Conservation (phyloP, 2,329 filamentous ascomycete species). For the Claviceps africana region DNA sequence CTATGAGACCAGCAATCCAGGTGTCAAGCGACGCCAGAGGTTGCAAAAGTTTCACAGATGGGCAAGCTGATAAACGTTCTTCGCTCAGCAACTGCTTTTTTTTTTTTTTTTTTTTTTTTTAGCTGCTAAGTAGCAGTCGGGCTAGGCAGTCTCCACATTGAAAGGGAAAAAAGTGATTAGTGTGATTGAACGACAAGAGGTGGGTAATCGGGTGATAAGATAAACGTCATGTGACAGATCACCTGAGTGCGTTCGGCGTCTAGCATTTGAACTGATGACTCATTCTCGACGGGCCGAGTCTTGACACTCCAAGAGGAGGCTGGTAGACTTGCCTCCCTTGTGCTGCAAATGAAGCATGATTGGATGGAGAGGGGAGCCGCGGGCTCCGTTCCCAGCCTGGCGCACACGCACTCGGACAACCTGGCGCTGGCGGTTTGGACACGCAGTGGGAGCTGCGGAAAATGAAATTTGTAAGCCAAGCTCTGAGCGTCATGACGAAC, state of each 20-base stretch:
- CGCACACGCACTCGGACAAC: background rate
- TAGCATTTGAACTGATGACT: background rate
- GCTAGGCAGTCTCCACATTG: slow-evolving; percentile 5
- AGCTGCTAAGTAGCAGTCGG: slow-evolving; percentile 12
- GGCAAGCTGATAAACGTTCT: slow-evolving; percentile 8
- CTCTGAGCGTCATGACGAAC: background rate
- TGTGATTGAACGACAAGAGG: background rate
- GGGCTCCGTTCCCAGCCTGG: background rate
- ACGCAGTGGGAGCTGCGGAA: background rate
- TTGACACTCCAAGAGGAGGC: background rate
- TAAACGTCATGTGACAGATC: background rate
- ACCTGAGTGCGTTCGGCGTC: background rate
- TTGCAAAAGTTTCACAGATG: slow-evolving; percentile 22
- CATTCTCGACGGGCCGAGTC: background rate
- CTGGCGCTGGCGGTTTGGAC: background rate
- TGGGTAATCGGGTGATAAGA: background rate
- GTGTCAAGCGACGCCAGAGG: slow-evolving; percentile 5
- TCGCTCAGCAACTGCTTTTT: slow-evolving; percentile 8
- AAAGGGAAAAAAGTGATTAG: background rate
- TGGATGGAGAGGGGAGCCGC: background rate
- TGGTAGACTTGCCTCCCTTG: background rate
- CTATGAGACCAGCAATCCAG: background rate
- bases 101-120: slow-evolving; percentile 14
- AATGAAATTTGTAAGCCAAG: background rate
- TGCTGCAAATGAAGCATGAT: background rate